phyloP scores from a whole-genome alignment of 2,329 filamentous ascomycete genomes.

The Colletotrichum sp. region DNA sequence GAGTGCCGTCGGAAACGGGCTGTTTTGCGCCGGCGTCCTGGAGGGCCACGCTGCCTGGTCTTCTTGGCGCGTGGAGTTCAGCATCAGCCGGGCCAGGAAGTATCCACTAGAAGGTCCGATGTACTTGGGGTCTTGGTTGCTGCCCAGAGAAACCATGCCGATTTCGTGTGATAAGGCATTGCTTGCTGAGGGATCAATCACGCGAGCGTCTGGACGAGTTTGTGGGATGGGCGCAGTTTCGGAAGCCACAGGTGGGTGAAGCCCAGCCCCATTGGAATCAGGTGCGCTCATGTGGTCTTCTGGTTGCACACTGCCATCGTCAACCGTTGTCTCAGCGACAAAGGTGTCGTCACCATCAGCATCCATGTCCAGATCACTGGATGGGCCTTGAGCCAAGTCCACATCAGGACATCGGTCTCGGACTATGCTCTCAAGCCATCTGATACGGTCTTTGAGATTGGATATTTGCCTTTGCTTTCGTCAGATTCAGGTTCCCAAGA shows the following conservation, averaged over 20 bases:
- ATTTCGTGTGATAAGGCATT: constrained; percentile 51
- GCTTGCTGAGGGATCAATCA: constrained; percentile 23
- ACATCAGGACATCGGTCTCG: constrained; percentile 45
- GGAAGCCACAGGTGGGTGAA: background rate
- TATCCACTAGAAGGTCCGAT: constrained; percentile 62
- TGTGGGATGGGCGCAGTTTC: constrained; percentile 17
- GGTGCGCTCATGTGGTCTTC: constrained; percentile 14
- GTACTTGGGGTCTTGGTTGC: constrained; percentile 52
- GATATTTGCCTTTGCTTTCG: constrained; percentile 24
- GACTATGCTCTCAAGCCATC: constrained; percentile 52
- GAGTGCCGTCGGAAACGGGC: constrained; percentile 29
- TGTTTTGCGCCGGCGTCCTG: background rate
- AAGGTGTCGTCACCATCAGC: background rate
- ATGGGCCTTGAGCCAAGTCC: constrained; percentile 33
- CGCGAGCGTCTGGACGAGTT: constrained; percentile 4
- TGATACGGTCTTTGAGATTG: constrained; percentile 43
- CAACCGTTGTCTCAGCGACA: constrained; percentile 14
- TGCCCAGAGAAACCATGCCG: constrained; percentile 54
- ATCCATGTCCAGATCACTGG: background rate
- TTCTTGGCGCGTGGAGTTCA: constrained; percentile 38
- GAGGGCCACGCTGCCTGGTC: constrained; percentile 17
- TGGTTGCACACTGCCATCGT: background rate
- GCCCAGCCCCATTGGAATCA: background rate
- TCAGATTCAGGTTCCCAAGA: background rate
- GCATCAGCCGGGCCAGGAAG: constrained; percentile 54